Evolutionary conservation across 768 basidiomycete genomes (phyloP).

Genomic region (Dacryopinax primogenitus): DNA sequence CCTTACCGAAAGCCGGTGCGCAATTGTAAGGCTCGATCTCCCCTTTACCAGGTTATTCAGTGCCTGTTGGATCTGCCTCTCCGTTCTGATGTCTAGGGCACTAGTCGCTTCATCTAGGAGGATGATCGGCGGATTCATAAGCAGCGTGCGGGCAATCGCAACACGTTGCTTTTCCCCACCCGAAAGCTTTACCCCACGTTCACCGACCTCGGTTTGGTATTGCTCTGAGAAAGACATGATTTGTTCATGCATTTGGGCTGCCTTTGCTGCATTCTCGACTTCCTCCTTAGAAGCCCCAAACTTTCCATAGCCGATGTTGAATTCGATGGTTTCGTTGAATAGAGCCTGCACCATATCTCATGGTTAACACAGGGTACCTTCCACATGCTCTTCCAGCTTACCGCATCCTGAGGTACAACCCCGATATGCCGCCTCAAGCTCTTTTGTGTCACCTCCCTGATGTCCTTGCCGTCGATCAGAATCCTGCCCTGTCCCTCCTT

Average conservation of each 20-base stretch:
- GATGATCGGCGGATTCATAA: conserved; percentile 75
- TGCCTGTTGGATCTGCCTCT: conserved; percentile 79
- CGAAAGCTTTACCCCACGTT: conserved; percentile 71
- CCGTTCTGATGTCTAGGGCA: conserved; percentile 79
- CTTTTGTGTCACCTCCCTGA: conserved; percentile 72
- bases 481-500: conserved; percentile 67
- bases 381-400: conserved; percentile 49
- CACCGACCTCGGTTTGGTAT: conserved; percentile 78
- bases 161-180: conserved; percentile 88
- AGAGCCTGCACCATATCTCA: conserved; percentile 29
- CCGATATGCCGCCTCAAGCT: conserved; percentile 72
- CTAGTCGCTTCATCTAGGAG: conserved; percentile 67
- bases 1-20: conserved; percentile 63
- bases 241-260: conserved; percentile 78
- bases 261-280: conserved; percentile 62
- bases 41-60: conserved; percentile 63
- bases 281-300: conserved; percentile 57
- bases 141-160: conserved; percentile 70
- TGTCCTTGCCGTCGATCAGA: conserved; percentile 73
- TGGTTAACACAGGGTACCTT: conserved; percentile 27
- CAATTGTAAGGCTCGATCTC: conserved; percentile 63
- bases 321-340: conserved; percentile 9
- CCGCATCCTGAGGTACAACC: conserved; percentile 77
- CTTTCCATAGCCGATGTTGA: conserved; percentile 55
- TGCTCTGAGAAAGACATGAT: conserved; percentile 72